Base-by-base conservation (phyloP, 306 rosid genomes). In the Cucumis sativus region DNA sequence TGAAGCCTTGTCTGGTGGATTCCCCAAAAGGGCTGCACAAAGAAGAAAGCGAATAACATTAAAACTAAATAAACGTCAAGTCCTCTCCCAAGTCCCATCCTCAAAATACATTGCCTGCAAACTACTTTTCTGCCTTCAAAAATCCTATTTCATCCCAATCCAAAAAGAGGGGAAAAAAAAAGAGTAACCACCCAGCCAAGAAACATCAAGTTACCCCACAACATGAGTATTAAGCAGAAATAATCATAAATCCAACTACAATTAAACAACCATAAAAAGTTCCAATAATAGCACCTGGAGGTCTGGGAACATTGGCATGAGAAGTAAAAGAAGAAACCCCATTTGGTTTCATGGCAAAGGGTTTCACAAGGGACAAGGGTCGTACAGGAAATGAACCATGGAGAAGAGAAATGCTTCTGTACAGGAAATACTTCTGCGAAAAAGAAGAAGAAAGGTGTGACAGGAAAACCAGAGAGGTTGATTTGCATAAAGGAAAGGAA, bases 311-410 rank as follows among this genome's bases (percentile, higher is more conserved):
- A 21, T 28, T 60, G 83, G 86, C 79, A 13, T 81, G 81, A 52
- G 94, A 90, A 54, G 72, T 37, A 65, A 64, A 79, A 33, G 82
- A 80, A 45, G 83, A 80, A 77, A 82, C 86, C 23, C 97, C 97
- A 78, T 91, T 90, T 23, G 94, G 81, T 71, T 71, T 76, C 79
- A 90, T 83, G 16, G 90, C 86, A 37, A 78, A 83, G 5, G 92
- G 71, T 37, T 52, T 81, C 37, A 25, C 28, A 75, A 74, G 90
- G 2, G 86, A 77, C 73, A 12, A 10, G 80, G 84, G 84, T 83
- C 84, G 89, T 2, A 81, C 75, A 30, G 87, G 81, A 25, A 82
- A 77, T 18, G 83, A 82, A 10, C 85, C 77, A 73, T 86, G 88
- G 77, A 54, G 64, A 65, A 82, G 57, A 72, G 81, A 21, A 80